Evolutionary conservation across 2,329 filamentous ascomycete genomes (phyloP), one percentile per base, ranked within the genome.

Genomic region (Leptosphaerulina australis): DNA sequence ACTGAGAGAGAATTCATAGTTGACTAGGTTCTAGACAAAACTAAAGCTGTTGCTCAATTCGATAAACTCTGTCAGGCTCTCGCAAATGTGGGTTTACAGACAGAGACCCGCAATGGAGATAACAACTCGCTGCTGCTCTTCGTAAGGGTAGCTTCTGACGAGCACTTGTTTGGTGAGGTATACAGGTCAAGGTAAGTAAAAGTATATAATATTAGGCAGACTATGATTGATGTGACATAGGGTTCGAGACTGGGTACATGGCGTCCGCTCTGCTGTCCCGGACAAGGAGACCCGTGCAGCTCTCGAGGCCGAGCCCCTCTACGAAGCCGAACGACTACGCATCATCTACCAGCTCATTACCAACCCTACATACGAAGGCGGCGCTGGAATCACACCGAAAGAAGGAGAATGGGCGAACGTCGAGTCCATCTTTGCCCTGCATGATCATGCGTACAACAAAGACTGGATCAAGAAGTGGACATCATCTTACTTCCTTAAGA

Each of bases 181-280:
- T 95, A 96, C 73, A 85, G 91, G 58, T 90, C 89, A 47, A 85
- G 85, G 85, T 85, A 69, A 26, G 64, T 5, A 26, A 5, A 12
- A n/a, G 2, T 10, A 11, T 29, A 17, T 10, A 8, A 9, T 11
- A 0, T 17, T 3, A 3, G 17, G 4, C 37, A 7, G 11, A 22
- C 18, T n/a, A 37, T 7, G 18, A 3, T 21, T 51, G n/a, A 46
- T 20, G 11, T 17, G 1, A 17, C 50, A 14, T 41, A 88, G 94
- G 58, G 86, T 97, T 14, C 89, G 91, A 69, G 94, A 97, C 75
- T 99, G 92, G 91, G 84, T 97, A 25, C 88, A 94, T 69, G 91
- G 92, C 43, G 88, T 97, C 45, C 87, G 91, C 56, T 82, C 88
- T 39, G 83, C 84, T 15, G 86, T 91, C 26, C 93, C 93, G 0